These are phyloP conservation scores for Waltergamsia citrina DNA, from an alignment of 2,329 filamentous ascomycete genomes.

Conservation along the genomic window DNA sequence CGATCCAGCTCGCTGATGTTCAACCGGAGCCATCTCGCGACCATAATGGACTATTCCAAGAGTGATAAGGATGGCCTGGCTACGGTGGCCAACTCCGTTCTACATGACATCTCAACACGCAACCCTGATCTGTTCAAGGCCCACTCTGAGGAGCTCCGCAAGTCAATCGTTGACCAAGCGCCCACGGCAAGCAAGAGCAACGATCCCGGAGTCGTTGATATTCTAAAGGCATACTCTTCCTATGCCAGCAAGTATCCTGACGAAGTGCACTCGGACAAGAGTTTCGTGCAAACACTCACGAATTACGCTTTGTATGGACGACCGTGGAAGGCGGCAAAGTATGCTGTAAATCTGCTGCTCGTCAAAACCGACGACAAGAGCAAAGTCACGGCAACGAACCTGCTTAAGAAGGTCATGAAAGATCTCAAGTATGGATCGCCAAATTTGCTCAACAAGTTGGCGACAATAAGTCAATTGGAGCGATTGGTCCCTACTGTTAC, in stretches of 20 bases:
- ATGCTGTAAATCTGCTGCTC: conserved; percentile 85
- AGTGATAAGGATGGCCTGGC: conserved; percentile 74
- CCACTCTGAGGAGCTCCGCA: conserved; percentile 85
- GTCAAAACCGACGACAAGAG: conserved; percentile 64
- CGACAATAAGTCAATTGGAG: conserved; percentile 65
- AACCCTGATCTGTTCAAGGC: conserved; percentile 89
- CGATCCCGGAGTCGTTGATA: conserved; percentile 71
- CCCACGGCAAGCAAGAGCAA: conserved; percentile 61
- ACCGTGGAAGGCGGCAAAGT: conserved; percentile 79
- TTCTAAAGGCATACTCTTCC: conserved; percentile 85
- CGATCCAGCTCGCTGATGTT: conserved; percentile 77
- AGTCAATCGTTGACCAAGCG: conserved; percentile 71
- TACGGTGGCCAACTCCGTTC: conserved; percentile 72
- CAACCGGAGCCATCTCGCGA: conserved; percentile 86
- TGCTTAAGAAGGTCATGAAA: conserved; percentile 67
- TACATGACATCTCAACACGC: conserved; percentile 83
- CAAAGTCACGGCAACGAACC: conserved; percentile 73
- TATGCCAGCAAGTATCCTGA: conserved; percentile 80
- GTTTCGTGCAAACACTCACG: conserved; percentile 71
- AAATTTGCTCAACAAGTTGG: conserved; percentile 67
- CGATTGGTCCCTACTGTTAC: conserved; percentile 65
- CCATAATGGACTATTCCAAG: conserved; percentile 80
- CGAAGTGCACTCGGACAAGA: conserved; percentile 73
- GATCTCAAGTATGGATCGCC: conserved; percentile 63
- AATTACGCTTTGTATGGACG: conserved; percentile 76